A percentile compares a stretch with the other conserved stretches of the same genome.
These are phyloP conservation scores for Aciculosporium take DNA, from an alignment of 2,329 filamentous ascomycete species.

Conservation along the genomic window DNA sequence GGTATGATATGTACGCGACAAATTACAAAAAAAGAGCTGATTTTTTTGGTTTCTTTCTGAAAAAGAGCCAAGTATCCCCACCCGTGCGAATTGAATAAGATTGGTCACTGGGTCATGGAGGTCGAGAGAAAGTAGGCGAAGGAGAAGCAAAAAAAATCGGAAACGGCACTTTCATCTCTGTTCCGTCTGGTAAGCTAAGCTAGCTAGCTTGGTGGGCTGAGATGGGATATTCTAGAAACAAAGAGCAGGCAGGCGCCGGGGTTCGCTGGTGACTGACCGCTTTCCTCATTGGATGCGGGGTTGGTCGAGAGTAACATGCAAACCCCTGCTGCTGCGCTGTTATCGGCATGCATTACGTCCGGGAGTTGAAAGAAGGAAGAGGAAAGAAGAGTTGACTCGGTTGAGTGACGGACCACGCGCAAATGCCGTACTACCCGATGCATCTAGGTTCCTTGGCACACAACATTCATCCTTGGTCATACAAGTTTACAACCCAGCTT, in stretches of 20 bases:
- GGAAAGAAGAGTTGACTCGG: not conserved
- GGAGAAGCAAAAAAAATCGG: not conserved
- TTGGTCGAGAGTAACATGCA: not conserved
- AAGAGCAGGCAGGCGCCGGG: not conserved
- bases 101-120: not conserved
- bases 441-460: too few species aligned
- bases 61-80: not conserved
- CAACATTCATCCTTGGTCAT: not conserved
- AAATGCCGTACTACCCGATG: too few species aligned
- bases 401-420: too few species aligned
- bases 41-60: too few species aligned
- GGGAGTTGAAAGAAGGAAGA: not conserved
- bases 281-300: constrained; percentile 21
- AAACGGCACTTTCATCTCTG: not conserved
- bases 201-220: constrained; percentile 10
- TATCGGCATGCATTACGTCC: not conserved
- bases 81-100: not conserved
- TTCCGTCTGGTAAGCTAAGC: too few species aligned
- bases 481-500: too few species aligned
- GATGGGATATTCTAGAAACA: constrained; percentile 29
- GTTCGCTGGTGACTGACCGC: constrained; percentile 16
- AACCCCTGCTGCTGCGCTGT: too few species aligned
- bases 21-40: not conserved
- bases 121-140: not conserved
- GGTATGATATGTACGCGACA: not conserved